Conservation (phyloP, 148 eudicot genomes). For the Pouteria glomerata region DNA sequence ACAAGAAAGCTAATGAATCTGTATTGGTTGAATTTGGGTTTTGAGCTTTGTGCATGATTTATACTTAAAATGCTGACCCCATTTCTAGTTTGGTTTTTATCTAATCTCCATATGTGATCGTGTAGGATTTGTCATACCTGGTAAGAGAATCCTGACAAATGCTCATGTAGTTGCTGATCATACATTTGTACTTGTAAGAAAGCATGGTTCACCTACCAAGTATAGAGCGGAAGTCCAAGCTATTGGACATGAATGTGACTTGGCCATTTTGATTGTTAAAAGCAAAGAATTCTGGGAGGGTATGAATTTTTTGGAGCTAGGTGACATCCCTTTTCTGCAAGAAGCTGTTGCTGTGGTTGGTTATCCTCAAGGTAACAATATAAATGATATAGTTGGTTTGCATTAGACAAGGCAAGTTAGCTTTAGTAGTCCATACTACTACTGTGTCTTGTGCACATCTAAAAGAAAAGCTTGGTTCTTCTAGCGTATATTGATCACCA, state of each 20-base stretch:
- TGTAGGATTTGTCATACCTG: conserved; percentile 83
- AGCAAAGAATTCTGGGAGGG: conserved; percentile 97
- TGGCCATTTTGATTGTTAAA: conserved; percentile 77
- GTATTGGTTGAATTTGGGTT: background rate
- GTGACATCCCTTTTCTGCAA: conserved; percentile 84
- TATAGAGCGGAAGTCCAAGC: conserved; percentile 89
- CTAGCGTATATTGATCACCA: too few relatives aligned
- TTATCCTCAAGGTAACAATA: conserved; percentile 81
- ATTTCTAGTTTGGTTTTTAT: background rate
- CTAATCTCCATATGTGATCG: background rate
- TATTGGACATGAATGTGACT: conserved; percentile 96
- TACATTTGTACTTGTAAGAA: conserved; percentile 90
- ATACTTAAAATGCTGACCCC: background rate
- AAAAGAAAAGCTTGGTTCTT: background rate
- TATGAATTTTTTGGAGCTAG: conserved; percentile 71
- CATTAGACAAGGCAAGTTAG: background rate
- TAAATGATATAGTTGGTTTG: background rate
- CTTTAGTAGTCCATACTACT: background rate
- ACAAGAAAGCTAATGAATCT: background rate
- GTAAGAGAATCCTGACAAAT: conserved; percentile 86
- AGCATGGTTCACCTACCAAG: conserved; percentile 92
- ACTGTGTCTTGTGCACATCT: background rate
- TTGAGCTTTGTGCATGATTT: background rate
- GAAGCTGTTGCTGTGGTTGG: conserved; percentile 98
- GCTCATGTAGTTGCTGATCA: conserved; percentile 98